Evolutionary conservation across 2,329 filamentous ascomycete species (phyloP).

Genomic region (Hymenoscyphus scutula): DNA sequence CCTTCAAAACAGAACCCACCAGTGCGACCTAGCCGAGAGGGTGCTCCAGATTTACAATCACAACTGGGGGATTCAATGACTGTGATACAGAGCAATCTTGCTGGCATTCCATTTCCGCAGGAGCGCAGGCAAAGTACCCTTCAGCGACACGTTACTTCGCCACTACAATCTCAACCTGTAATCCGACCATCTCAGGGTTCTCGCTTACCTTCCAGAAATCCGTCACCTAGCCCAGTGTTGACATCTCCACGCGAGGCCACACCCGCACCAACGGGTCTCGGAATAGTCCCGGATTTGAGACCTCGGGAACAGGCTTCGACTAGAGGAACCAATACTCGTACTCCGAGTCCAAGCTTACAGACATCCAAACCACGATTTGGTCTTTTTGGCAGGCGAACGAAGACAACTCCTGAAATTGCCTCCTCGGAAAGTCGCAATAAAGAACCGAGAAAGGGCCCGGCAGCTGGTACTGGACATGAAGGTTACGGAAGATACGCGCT

Average conservation of each 20-base stretch:
- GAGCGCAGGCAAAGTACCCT: conserved; percentile 28
- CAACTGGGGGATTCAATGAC: conserved; percentile 52
- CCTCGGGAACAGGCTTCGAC: conserved; percentile 28
- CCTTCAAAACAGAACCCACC: conserved; percentile 43
- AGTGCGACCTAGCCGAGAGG: conserved; percentile 65
- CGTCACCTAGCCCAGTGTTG: conserved; percentile 36
- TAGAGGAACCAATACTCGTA: conserved; percentile 39
- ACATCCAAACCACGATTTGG: conserved; percentile 67
- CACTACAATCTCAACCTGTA: conserved; percentile 31
- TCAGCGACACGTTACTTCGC: conserved; percentile 23
- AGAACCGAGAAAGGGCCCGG: conserved; percentile 69
- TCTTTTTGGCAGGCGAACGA: conserved; percentile 73
- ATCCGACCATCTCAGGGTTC: conserved; percentile 37
- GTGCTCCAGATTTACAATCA: conserved; percentile 59
- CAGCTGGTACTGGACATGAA: conserved; percentile 92
- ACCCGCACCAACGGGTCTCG: conserved; percentile 32
- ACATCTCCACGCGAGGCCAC: conserved; percentile 32
- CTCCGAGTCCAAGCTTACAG: conserved; percentile 55
- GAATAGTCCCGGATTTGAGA: conserved; percentile 33
- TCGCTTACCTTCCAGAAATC: conserved; percentile 36
- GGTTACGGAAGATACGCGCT: conserved; percentile 66
- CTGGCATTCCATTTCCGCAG: conserved; percentile 26
- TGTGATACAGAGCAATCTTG: conserved; percentile 61
- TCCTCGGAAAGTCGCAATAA: conserved; percentile 57
- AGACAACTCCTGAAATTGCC: conserved; percentile 53